These are phyloP conservation scores for Wickerhamomyces sp. DNA, from an alignment of 1,139 yeast genomes.

Conservation along the genomic window DNA sequence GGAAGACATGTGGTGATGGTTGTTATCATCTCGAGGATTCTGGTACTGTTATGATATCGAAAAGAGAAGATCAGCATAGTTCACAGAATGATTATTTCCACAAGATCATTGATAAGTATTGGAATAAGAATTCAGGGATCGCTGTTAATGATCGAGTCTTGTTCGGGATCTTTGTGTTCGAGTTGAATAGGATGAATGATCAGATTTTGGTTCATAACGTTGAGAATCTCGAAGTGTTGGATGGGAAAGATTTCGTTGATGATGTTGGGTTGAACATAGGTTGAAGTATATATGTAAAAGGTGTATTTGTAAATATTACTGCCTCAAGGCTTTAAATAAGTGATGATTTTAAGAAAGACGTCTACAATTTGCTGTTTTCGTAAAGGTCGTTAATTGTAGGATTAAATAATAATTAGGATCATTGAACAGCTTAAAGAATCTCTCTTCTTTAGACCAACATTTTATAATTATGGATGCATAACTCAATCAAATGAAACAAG, in stretches of 20 bases:
- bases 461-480: too few species aligned
- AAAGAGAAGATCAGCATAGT: neutral
- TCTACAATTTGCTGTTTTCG: too few species aligned
- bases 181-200: conserved; percentile 54
- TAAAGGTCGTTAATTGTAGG: too few species aligned
- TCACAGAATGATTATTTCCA: neutral
- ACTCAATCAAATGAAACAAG: too few species aligned
- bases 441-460: too few species aligned
- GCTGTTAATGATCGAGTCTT: conserved; percentile 6
- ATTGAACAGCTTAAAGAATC: too few species aligned
- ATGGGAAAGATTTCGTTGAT: conserved; percentile 25
- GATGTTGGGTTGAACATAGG: conserved; percentile 7
- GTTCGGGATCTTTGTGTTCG: conserved; percentile 70
- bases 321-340: too few species aligned
- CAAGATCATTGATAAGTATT: neutral
- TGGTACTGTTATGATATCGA: neutral
- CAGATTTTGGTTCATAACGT: conserved; percentile 66
- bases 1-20: conserved; percentile 49
- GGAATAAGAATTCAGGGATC: neutral
- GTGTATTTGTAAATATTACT: too few species aligned
- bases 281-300: conserved; percentile 1
- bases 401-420: too few species aligned
- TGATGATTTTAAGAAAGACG: too few species aligned
- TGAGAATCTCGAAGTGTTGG: conserved; percentile 68
- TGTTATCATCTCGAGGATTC: conserved; percentile 10